Conservation (phyloP, 176 grass and related monocot genomes). For the Eragrostis nindensis region DNA sequence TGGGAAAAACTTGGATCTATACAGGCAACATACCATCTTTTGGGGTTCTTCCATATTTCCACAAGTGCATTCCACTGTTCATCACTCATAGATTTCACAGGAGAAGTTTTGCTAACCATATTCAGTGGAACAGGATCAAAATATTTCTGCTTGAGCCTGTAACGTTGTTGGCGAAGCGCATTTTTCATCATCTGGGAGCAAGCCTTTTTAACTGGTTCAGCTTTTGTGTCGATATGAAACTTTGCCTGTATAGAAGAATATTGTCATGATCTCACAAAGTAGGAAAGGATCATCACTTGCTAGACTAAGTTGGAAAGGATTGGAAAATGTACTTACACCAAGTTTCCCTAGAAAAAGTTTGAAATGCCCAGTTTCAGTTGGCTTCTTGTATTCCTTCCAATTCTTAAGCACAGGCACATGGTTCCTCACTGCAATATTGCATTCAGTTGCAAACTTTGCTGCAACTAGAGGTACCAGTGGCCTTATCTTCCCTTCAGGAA, state of each 20-base stretch:
- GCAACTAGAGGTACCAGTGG: neutral
- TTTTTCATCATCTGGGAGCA: neutral
- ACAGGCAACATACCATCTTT: no score
- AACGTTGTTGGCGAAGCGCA: no score
- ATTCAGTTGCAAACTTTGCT: constrained; percentile 22
- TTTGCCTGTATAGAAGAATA: neutral
- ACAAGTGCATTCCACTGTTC: no score
- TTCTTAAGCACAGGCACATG: neutral
- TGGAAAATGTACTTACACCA: neutral
- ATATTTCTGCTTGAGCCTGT: no score
- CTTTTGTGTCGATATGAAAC: constrained; percentile 7
- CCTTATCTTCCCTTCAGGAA: constrained; percentile 9
- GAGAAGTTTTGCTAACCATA: no score
- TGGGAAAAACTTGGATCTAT: no score
- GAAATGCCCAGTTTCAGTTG: neutral
- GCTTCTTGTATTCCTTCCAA: neutral
- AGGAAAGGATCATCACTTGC: no score
- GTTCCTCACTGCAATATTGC: neutral
- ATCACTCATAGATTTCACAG: no score
- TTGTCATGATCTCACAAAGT: no score
- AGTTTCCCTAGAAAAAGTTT: neutral
- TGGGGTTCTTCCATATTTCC: no score
- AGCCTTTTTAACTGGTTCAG: neutral
- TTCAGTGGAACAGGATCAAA: no score
- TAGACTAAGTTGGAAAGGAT: neutral